phyloP scores from a whole-genome alignment of 192 early-diverging fungal species.

The Backusella parvicylindrica region DNA sequence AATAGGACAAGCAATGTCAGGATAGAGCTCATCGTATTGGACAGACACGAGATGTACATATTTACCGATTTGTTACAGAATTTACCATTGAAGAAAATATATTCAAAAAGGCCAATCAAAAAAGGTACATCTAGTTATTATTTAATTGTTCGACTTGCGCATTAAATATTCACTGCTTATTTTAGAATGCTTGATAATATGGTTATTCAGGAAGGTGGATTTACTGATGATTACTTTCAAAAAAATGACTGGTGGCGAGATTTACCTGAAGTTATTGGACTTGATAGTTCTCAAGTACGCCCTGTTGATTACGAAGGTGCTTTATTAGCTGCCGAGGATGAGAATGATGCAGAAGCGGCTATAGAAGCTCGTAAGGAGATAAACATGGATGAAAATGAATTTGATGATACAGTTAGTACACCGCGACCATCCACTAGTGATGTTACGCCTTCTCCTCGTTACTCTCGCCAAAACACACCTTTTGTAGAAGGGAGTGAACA shows the following conservation, averaged over 20 bases:
- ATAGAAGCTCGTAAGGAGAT: neutral
- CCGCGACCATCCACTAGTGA: neutral
- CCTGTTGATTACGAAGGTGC: constrained; percentile 52
- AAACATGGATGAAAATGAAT: constrained; percentile 54
- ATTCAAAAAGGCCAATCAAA: constrained; percentile 74
- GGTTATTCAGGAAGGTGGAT: constrained; percentile 76
- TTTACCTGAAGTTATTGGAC: constrained; percentile 49
- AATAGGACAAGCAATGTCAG: constrained; percentile 61
- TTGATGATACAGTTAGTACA: constrained; percentile 41
- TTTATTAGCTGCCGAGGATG: constrained; percentile 56
- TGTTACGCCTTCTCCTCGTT: neutral
- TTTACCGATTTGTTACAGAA: constrained; percentile 72
- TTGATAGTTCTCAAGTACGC: constrained; percentile 16
- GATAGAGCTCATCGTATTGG: constrained; percentile 69
- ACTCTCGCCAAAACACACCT: neutral
- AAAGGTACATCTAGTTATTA: constrained; percentile 33
- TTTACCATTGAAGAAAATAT: constrained; percentile 77
- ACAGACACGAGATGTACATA: constrained; percentile 69
- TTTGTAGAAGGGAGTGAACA: neutral
- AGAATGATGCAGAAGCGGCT: constrained; percentile 59
- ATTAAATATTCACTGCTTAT: neutral
- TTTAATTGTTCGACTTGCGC: neutral
- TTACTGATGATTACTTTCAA: constrained; percentile 65
- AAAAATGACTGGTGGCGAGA: constrained; percentile 63
- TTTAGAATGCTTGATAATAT: constrained; percentile 67